A percentile compares a stretch with the other conserved stretches of the same genome.
phyloP scores from a whole-genome alignment of 345 rosid genomes.

The Rhizophora apiculata region DNA sequence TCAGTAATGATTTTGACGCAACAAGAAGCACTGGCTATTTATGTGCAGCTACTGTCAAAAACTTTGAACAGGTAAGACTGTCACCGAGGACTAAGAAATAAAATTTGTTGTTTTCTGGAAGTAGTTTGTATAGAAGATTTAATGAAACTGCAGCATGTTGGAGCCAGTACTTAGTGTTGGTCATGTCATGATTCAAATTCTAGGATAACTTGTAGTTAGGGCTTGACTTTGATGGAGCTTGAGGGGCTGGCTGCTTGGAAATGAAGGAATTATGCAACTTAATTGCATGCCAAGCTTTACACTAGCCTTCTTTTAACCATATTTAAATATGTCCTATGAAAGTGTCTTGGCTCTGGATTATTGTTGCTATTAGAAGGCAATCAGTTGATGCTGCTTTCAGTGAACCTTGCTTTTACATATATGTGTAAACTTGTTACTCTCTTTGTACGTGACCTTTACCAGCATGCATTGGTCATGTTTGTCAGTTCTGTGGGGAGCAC shows the following conservation, averaged over 20 bases:
- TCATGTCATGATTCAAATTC: too few relatives aligned
- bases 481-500: neutral
- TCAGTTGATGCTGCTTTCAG: neutral
- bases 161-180: too few relatives aligned
- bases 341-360: neutral
- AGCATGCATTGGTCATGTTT: neutral
- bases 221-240: too few relatives aligned
- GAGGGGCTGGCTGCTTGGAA: neutral
- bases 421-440: neutral
- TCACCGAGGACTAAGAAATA: neutral
- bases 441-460: neutral
- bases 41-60: constrained; percentile 77
- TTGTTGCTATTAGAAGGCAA: neutral
- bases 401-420: neutral
- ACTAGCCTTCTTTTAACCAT: too few relatives aligned
- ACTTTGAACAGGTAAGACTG: constrained; percentile 67
- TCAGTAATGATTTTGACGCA: constrained; percentile 72
- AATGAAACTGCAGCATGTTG: neutral
- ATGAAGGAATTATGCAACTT: neutral
- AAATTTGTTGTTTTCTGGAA: neutral
- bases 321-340: neutral
- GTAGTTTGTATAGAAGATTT: neutral
- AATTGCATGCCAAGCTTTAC: neutral
- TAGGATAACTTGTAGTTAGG: too few relatives aligned
- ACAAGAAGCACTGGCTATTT: constrained; percentile 82